Percentiles rank a stretch among this genome's conserved stretches.
Conservation (phyloP, 805 yeast species). For the Candida railenensis region DNA sequence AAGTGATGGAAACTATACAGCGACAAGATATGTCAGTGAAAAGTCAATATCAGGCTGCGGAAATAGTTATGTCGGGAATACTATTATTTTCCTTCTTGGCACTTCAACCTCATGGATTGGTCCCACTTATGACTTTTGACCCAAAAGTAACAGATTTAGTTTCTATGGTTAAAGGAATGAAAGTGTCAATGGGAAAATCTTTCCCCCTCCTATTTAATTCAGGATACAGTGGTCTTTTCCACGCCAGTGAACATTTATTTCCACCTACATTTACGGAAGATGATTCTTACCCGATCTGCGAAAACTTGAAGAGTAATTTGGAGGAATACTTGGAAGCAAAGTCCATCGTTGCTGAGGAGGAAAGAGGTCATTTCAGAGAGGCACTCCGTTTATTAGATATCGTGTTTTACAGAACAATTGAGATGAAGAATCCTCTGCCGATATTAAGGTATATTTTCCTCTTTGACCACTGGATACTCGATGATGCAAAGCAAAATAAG, state of each 20-base stretch:
- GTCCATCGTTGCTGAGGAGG: conserved; percentile 1
- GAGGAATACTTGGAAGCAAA: not conserved
- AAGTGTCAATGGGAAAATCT: conserved; percentile 4
- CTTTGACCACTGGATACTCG: conserved; percentile 14
- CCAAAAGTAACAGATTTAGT: conserved; percentile 18
- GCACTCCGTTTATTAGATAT: conserved; percentile 13
- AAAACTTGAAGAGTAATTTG: conserved; percentile 7
- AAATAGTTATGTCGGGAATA: conserved; percentile 18
- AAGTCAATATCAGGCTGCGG: conserved; percentile 8
- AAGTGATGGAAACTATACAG: not conserved
- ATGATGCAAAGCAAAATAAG: conserved; percentile 18
- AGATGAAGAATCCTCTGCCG: conserved; percentile 28
- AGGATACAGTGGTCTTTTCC: not conserved
- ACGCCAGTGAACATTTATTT: not conserved
- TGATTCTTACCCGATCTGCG: conserved; percentile 7
- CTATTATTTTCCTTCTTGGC: conserved; percentile 28
- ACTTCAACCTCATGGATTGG: conserved; percentile 27
- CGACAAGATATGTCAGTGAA: not conserved
- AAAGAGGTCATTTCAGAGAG: conserved; percentile 1
- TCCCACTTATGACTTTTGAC: conserved; percentile 28
- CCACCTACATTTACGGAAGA: not conserved
- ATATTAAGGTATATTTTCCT: conserved; percentile 25
- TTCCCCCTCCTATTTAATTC: not conserved
- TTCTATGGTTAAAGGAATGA: conserved; percentile 18
- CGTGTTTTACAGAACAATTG: conserved; percentile 12